Base-by-base conservation (phyloP, 768 basidiomycete species). In the Podaxis pistillaris region DNA sequence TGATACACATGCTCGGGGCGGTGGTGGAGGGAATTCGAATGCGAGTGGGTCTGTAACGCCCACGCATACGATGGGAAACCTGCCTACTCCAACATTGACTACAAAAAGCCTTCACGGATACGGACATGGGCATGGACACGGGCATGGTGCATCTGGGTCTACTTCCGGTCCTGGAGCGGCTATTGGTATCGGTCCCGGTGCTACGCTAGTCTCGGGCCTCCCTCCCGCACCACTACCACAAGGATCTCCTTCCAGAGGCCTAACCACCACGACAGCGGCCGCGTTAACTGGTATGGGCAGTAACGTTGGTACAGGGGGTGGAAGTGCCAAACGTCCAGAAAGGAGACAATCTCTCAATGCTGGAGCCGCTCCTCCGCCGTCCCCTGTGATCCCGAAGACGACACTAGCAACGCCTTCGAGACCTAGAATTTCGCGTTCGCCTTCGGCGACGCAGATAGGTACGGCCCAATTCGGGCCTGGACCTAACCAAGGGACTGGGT, bases 401-500 rank as follows among this genome's bases (percentile, higher is more conserved):
- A 68, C 70, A 7, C 59, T 79, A 30, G 38, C 59, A 1, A 70
- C 74, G 2, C 75, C 78, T 57, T 70, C 79, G 30, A 81, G 86
- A 3, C 81, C 84, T 3, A 78, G 81, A n/a, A 64, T 75, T 38
- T 81, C 85, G 19, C 79, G 83, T 30, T 87, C 88, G 22, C 83
- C 87, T n/a, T 86, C 88, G 5, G 76, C 78, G 3, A 76, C 83
- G n/a, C 71, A 74, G 51, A 65, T 71, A 52, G 24, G 26, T 44
- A 41, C 28, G 17, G 41, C 5, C 12, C 49, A 28, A 51, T 24
- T 51, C 65, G 69, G 30, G 17, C 30, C 11, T 54, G 55, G 46
- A 24, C 40, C 13, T 65, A 49, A 12, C 22, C 63, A 70, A 30
- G 56, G 47, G 47, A 24, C 36, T 51, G 36, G 36, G 24, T 24